These are phyloP conservation scores for Poronia punctata DNA, from an alignment of 495 filamentous ascomycete genomes.

Conservation along the genomic window DNA sequence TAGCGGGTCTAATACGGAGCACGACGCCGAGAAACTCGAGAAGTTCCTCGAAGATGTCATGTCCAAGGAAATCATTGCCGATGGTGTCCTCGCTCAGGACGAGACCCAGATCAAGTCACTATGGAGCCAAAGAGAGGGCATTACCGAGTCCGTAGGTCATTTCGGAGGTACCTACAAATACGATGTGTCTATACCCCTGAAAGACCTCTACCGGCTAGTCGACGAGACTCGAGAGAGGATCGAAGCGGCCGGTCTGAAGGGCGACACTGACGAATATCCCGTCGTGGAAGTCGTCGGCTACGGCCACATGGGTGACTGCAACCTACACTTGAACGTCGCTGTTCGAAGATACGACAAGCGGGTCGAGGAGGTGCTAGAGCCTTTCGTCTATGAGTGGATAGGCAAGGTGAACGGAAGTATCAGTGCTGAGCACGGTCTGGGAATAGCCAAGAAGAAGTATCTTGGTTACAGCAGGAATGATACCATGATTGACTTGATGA, in stretches of 20 bases:
- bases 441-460: conserved; percentile 88
- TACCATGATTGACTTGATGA: conserved; percentile 85
- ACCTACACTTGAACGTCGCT: conserved; percentile 85
- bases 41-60: conserved; percentile 85
- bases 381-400: conserved; percentile 97
- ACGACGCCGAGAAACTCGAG: conserved; percentile 82
- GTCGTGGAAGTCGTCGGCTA: conserved; percentile 90
- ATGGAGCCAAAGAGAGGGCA: conserved; percentile 91
- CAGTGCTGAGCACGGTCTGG: conserved; percentile 91
- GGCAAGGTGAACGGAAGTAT: conserved; percentile 78
- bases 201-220: conserved; percentile 82
- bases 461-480: conserved; percentile 87
- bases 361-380: conserved; percentile 85
- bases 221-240: conserved; percentile 71
- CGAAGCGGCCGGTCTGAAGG: conserved; percentile 64
- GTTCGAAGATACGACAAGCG: conserved; percentile 75
- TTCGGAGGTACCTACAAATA: conserved; percentile 98
- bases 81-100: conserved; percentile 85
- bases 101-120: conserved; percentile 80
- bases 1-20: conserved; percentile 85
- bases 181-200: conserved; percentile 86
- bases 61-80: conserved; percentile 71
- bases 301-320: conserved; percentile 95
- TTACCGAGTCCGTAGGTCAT: conserved; percentile 80
- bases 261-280: conserved; percentile 68